Conservation (phyloP, 495 filamentous ascomycete species). For the Trichoderma erinaceum region DNA sequence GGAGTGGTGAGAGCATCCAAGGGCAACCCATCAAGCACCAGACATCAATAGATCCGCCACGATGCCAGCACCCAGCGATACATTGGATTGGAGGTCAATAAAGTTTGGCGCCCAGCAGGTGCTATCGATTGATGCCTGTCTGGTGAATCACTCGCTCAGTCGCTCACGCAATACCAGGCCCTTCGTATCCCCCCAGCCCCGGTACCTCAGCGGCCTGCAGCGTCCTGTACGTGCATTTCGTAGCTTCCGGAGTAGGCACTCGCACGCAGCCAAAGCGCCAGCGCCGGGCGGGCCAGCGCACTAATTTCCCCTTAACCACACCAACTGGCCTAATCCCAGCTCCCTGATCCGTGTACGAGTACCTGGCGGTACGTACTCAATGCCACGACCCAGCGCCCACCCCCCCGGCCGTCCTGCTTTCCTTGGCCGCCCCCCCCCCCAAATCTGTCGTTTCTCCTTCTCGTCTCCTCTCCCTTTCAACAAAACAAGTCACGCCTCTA, state of each 20-base stretch:
- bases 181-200: not conserved
- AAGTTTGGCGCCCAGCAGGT: no score
- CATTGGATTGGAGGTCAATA: no score
- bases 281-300: not conserved
- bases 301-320: constrained; percentile 14
- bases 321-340: constrained; percentile 12
- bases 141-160: no score
- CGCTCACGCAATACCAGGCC: not conserved
- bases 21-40: no score
- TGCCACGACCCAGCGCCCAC: not conserved
- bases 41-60: no score
- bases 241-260: not conserved
- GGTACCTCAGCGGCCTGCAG: not conserved
- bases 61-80: no score
- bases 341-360: not conserved
- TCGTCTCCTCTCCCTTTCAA: constrained; percentile 16
- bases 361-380: not conserved
- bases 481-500: constrained; percentile 17
- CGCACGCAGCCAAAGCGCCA: not conserved
- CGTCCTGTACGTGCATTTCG: not conserved
- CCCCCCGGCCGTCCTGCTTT: not conserved
- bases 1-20: no score
- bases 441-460: constrained; percentile 13
- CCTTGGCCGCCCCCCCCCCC: constrained; percentile 4
- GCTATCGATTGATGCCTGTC: no score